phyloP scores from a whole-genome alignment of 257 asterid genomes.

The Jacaranda mimosifolia region DNA sequence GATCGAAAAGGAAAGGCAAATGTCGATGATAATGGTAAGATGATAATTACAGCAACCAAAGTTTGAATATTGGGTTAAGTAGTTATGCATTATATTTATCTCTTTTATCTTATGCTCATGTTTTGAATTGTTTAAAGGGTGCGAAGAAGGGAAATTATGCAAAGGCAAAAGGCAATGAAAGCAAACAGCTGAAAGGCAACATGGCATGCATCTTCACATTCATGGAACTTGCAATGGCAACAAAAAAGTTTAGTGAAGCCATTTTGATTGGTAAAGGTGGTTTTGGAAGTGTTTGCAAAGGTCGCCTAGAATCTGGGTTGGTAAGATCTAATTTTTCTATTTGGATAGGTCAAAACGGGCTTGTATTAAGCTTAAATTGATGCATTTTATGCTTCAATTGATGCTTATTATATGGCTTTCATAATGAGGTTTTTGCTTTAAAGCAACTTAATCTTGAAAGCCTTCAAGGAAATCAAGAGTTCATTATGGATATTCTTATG shows the following conservation, averaged over 20 bases:
- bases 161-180: constrained; percentile 48
- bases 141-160: constrained; percentile 37
- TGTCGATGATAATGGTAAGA: too few relatives aligned
- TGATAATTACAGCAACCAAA: neutral
- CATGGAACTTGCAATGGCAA: constrained; percentile 73
- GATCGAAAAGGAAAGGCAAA: constrained; percentile 30
- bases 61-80: neutral
- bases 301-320: constrained; percentile 60
- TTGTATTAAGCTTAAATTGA: neutral
- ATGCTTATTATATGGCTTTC: neutral
- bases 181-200: constrained; percentile 36
- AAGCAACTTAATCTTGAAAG: constrained; percentile 91
- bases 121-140: constrained; percentile 36
- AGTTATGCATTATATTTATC: neutral
- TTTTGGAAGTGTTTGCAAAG: constrained; percentile 84
- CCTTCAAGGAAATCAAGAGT: constrained; percentile 90
- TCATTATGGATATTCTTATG: constrained; percentile 88
- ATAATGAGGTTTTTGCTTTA: constrained; percentile 70
- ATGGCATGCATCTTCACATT: constrained; percentile 76
- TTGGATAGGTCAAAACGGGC: neutral
- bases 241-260: constrained; percentile 72
- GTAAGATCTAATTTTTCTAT: constrained; percentile 43
- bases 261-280: constrained; percentile 95
- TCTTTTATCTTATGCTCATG: neutral
- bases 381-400: too few relatives aligned